Base-by-base conservation (phyloP, 371 early-diverging fungal species). In the Lichtheimia corymbifera region DNA sequence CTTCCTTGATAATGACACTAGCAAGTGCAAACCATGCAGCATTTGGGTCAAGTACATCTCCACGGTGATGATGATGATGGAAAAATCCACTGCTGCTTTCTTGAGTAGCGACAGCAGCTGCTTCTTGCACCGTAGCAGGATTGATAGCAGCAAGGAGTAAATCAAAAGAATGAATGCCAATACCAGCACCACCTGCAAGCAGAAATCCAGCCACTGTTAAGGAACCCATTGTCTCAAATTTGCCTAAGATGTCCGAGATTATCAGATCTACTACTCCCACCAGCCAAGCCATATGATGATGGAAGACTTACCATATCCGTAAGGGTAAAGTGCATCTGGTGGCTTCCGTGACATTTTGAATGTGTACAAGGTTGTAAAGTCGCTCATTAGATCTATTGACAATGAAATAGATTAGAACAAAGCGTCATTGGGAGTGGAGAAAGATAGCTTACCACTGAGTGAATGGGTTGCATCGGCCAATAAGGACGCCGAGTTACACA, bases 21-120 rank as follows among this genome's bases (percentile, higher is more conserved):
- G 80, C 78, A 15, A 80, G 71, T 0, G 88, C 90, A 79, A 89
- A 85, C 88, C 88, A 89, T 17, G 88, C 84, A 18, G 90, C 90
- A 62, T 85, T 82, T n/a, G 90, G 84, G 71, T 87, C 84, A 22
- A 88, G 67, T 1, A 69, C 61, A 4, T 35, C 58, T 0, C 69
- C 74, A 57, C 68, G 57, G 51, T 77, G 81, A n/a, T 71, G 57
- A 28, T 79, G 80, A 7, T 63, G 65, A 59, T 76, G 64, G 18
- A 44, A 35, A 40, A 56, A n/a, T 18, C 22, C 52, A 4, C 61
- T 25, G 40, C 50, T 27, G 2, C 27, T 52, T 11, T 28, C 7
- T 13, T 58, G 43, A 12, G 55, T 54, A 12, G 40, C 28, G 12
- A 50, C 41, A 5, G 56, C 13, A 3, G 66, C 63, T 50, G 49